A percentile compares a stretch with the other conserved stretches of the same genome.
Conservation (phyloP, 768 basidiomycete species). For the Boletus rex-veris region DNA sequence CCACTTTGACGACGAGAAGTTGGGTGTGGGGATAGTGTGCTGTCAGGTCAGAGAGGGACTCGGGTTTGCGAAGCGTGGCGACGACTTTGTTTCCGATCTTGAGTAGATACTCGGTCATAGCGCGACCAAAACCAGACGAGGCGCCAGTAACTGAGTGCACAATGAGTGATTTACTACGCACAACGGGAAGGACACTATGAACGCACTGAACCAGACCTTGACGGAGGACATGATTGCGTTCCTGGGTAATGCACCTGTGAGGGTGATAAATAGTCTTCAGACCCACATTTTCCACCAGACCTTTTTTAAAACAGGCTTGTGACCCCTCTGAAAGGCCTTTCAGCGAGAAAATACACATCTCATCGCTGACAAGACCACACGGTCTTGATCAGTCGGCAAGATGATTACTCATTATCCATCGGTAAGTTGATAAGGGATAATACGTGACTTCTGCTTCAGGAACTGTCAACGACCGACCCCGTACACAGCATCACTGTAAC, state of each 20-base stretch:
- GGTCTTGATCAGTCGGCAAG: no score
- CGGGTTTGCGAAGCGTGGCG: slow-evolving; percentile 43
- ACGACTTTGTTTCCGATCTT: slow-evolving; percentile 35
- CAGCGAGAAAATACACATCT: no score
- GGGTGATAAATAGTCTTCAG: neutral
- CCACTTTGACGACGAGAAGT: slow-evolving; percentile 32
- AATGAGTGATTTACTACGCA: neutral
- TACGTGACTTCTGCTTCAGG: no score
- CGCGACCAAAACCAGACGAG: slow-evolving; percentile 38
- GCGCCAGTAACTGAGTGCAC: slow-evolving; percentile 30
- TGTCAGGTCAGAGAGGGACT: slow-evolving; percentile 27
- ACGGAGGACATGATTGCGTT: slow-evolving; percentile 8
- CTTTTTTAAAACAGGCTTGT: no score
- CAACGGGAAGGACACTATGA: neutral
- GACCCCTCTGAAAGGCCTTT: no score
- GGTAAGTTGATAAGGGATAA: no score
- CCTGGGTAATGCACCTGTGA: neutral
- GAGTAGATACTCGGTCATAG: slow-evolving; percentile 33
- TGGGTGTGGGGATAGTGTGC: slow-evolving; percentile 19
- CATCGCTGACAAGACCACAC: no score
- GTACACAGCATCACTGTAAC: no score
- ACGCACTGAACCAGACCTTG: slow-evolving; percentile 21
- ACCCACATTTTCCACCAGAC: neutral
- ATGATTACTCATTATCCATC: no score
- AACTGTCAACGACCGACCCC: no score